Evolutionary conservation across 768 basidiomycete species (phyloP), one percentile per base, ranked within the genome.

Genomic region (Kwoniella heveanensis): DNA sequence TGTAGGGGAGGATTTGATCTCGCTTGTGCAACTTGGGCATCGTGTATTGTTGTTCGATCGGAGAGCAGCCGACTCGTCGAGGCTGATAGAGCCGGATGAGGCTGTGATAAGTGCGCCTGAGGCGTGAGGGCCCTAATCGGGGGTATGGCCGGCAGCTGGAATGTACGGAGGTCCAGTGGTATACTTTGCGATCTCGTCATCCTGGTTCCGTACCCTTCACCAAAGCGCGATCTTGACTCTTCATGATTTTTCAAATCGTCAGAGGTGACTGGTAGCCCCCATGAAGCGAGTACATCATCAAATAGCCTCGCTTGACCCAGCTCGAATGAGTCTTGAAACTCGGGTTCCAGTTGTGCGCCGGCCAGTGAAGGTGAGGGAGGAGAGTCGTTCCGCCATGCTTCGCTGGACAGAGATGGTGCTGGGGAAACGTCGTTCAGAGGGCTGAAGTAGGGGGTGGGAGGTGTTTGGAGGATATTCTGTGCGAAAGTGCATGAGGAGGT

Each of bases 211-310:
- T 10, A 3, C 8, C 19, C 17, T 19, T 17, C 8, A 9, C 15
- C 39, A 8, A 10, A 19, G 10, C 39, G 9, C 39, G 39, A 44
- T 44, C 39, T 44, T 17, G 39, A 3, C 17, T 44, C 13, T 57
- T 44, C 32, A 32, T 6, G 32, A 32, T 13, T 5, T 5, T 32
- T 13, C 5, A 32, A 13, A 32, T 49, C 13, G 47, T 30, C 36
- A 49, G 22, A 36, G 54, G 22, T 19, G 4, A 47, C 26, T 21
- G 61, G 47, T 13, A 62, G 17, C 15, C 54, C 44, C 61, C 61
- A 62, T 19, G 30, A 48, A 4, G 61, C 29, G n/a, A 55, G 30
- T 19, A 62, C 61, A 26, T 62, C 61, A 13, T 55, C 61, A 24
- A 32, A 62, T 19, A 62, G n/a, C 13, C 50, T 30, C 24, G 55